Conservation (phyloP, 148 eudicot species). For the Gaultheria prostrata region DNA sequence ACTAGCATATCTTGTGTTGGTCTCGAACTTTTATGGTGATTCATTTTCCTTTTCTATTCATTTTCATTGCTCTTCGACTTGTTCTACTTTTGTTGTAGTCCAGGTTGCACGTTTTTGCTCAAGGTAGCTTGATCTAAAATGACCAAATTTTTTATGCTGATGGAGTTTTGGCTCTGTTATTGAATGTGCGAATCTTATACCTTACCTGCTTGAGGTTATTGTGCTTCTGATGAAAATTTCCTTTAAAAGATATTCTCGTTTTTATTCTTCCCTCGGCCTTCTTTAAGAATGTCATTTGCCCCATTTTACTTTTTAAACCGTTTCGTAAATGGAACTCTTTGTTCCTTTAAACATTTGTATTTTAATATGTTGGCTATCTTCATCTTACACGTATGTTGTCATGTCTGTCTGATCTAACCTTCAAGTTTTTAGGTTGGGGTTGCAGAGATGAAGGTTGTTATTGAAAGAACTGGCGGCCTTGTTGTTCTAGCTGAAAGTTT, state of each 20-base stretch:
- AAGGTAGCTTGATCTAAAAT: background rate
- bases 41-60: background rate
- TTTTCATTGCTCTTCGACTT: background rate
- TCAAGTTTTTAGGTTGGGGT: slow-evolving; percentile 72
- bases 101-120: background rate
- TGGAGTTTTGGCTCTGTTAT: slow-evolving; percentile 5
- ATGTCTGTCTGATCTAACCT: slow-evolving; percentile 3
- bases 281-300: background rate
- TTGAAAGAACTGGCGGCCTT: slow-evolving; percentile 95
- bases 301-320: background rate
- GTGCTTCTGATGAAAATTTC: background rate
- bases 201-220: slow-evolving; percentile 6
- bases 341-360: background rate
- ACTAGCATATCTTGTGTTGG: background rate
- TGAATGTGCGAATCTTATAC: background rate
- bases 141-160: background rate
- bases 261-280: background rate
- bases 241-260: background rate
- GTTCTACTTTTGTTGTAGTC: background rate
- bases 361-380: background rate
- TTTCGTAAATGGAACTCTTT: background rate
- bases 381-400: background rate
- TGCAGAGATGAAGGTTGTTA: slow-evolving; percentile 96
- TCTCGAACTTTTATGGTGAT: background rate
- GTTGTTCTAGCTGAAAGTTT: slow-evolving; percentile 94